Conservation (phyloP, 495 filamentous ascomycete genomes). For the Penicillium egyptiacum region DNA sequence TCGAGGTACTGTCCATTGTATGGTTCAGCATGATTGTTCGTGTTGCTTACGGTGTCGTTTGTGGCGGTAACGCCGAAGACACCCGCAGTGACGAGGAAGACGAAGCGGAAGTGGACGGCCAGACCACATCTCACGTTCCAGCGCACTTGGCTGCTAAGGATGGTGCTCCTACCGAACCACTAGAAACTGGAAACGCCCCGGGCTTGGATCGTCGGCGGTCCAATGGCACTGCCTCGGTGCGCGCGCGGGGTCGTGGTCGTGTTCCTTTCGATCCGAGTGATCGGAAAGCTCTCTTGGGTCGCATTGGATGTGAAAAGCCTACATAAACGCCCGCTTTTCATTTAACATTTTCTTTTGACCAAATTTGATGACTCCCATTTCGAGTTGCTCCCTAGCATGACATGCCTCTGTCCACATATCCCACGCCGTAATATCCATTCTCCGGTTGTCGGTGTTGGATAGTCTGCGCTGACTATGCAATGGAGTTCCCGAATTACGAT, state of each 20-base stretch:
- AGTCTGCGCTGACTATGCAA: constrained; percentile 16
- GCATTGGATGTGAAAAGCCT: constrained; percentile 73
- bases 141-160: constrained; percentile 32
- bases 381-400: constrained; percentile 21
- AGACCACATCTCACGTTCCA: constrained; percentile 40
- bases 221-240: constrained; percentile 36
- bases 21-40: constrained; percentile 89
- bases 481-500: constrained; percentile 26
- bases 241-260: constrained; percentile 38
- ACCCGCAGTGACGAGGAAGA: constrained; percentile 84
- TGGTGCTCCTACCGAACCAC: constrained; percentile 23
- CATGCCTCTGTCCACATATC: constrained; percentile 18
- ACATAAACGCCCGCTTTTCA: constrained; percentile 27
- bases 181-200: constrained; percentile 34
- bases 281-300: constrained; percentile 67
- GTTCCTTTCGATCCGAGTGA: constrained; percentile 70
- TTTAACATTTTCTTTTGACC: constrained; percentile 13
- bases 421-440: constrained; percentile 5
- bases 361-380: constrained; percentile 23
- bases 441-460: not conserved
- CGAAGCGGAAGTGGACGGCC: constrained; percentile 55
- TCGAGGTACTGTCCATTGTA: constrained; percentile 78
- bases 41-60: constrained; percentile 74
- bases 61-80: constrained; percentile 79
- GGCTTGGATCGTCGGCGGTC: constrained; percentile 49